These are phyloP conservation scores for Fomitiporia mediterranea DNA, from an alignment of 1,284 basidiomycete genomes.

Conservation along the genomic window DNA sequence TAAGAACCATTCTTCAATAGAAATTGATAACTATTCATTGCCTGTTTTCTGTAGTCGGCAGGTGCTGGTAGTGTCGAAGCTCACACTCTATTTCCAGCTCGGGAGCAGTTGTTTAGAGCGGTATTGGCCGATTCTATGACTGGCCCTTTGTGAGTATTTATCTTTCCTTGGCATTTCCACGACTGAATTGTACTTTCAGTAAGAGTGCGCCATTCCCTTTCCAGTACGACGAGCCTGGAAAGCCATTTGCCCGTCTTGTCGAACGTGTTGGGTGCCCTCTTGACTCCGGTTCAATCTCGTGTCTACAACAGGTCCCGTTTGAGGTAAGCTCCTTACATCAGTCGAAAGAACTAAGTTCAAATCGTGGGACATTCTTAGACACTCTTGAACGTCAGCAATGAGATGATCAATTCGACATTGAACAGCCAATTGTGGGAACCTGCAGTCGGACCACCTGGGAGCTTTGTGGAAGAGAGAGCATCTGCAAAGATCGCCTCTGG, in stretches of 20 bases:
- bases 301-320: constrained; percentile 46
- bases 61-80: constrained; percentile 53
- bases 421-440: constrained; percentile 59
- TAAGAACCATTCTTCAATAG: constrained; percentile 24
- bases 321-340: constrained; percentile 30
- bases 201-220: constrained; percentile 50
- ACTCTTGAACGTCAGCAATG: constrained; percentile 43
- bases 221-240: constrained; percentile 50
- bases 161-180: not conserved
- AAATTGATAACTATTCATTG: no score
- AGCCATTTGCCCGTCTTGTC: constrained; percentile 48
- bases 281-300: constrained; percentile 38
- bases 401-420: constrained; percentile 40
- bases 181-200: constrained; percentile 29
- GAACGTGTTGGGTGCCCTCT: constrained; percentile 42
- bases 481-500: constrained; percentile 44
- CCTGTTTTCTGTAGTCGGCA: constrained; percentile 38
- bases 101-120: constrained; percentile 43
- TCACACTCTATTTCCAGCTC: constrained; percentile 43
- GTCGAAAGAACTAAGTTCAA: not conserved
- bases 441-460: constrained; percentile 47
- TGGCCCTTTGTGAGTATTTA: constrained; percentile 46
- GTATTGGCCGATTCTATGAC: constrained; percentile 51
- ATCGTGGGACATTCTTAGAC: constrained; percentile 30
- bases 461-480: constrained; percentile 44